These are phyloP conservation scores for Chrysophaeum taylorii DNA, from an alignment of 352 stramenopile genomes.

Conservation along the genomic window DNA sequence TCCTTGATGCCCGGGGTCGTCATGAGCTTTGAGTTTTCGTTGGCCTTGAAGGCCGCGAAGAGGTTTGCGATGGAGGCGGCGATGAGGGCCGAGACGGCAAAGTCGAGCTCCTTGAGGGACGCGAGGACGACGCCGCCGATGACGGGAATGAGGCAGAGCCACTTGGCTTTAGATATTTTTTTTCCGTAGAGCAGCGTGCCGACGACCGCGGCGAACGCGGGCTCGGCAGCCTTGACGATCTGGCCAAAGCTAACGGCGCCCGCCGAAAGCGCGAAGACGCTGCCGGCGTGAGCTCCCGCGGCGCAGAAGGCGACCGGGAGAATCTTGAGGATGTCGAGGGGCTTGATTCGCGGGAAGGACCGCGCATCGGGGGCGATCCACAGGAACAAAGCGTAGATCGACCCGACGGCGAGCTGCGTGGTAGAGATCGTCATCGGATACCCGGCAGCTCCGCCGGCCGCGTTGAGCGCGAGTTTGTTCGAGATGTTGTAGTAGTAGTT, in stretches of 20 bases:
- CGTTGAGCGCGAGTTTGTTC: constrained; percentile 27
- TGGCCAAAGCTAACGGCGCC: constrained; percentile 26
- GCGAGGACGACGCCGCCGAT: constrained; percentile 61
- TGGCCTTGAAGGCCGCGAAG: constrained; percentile 62
- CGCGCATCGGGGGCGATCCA: constrained; percentile 24
- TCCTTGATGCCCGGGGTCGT: constrained; percentile 59
- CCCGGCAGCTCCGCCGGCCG: constrained; percentile 24
- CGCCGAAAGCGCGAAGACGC: constrained; percentile 27
- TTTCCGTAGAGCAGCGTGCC: constrained; percentile 40
- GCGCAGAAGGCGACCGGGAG: constrained; percentile 30
- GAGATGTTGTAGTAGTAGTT: constrained; percentile 36
- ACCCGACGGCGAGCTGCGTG: constrained; percentile 28
- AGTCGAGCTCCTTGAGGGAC: constrained; percentile 62
- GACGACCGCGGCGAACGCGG: constrained; percentile 29
- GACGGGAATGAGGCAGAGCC: constrained; percentile 58
- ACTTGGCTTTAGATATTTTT: constrained; percentile 58
- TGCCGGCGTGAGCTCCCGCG: constrained; percentile 24
- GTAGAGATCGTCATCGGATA: constrained; percentile 36
- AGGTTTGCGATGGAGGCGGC: constrained; percentile 51
- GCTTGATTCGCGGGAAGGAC: constrained; percentile 22
- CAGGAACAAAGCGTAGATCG: constrained; percentile 33
- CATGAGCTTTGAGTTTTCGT: constrained; percentile 69
- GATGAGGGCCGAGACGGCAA: constrained; percentile 52
- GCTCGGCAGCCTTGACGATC: constrained; percentile 31
- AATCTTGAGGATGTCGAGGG: constrained; percentile 27